Evolutionary conservation across 2,329 filamentous ascomycete species (phyloP).

Genomic region (Aspergillus japonicus): DNA sequence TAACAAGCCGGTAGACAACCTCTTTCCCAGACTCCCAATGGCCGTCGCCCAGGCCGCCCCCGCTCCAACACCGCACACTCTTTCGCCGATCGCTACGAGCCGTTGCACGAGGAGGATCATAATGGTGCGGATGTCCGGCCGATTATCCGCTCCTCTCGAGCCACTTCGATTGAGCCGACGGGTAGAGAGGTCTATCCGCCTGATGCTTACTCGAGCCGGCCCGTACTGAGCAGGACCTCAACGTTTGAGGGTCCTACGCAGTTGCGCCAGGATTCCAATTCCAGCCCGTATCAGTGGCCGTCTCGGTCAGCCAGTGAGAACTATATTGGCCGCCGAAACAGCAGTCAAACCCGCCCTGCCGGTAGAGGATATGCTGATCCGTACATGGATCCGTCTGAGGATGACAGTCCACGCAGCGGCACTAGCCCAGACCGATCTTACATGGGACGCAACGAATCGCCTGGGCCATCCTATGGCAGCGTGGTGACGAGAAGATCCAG

Average conservation of each 20-base stretch:
- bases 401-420: conserved; percentile 49
- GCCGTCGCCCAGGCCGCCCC: conserved; percentile 51
- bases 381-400: conserved; percentile 50
- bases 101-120: conserved; percentile 56
- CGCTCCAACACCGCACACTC: conserved; percentile 65
- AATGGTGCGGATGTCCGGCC: conserved; percentile 51
- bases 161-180: conserved; percentile 35
- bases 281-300: conserved; percentile 47
- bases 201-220: conserved; percentile 46
- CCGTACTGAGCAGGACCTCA: conserved; percentile 50
- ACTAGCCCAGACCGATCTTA: conserved; percentile 51
- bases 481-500: conserved; percentile 53
- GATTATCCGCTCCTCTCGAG: conserved; percentile 50
- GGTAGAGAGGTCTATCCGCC: conserved; percentile 43
- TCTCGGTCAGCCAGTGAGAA: conserved; percentile 57
- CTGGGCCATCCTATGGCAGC: conserved; percentile 54
- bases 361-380: conserved; percentile 47
- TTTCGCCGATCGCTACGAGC: conserved; percentile 59
- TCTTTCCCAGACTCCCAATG: conserved; percentile 26
- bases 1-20: conserved; percentile 23
- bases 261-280: conserved; percentile 53
- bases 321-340: conserved; percentile 47
- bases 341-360: conserved; percentile 47
- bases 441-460: conserved; percentile 53
- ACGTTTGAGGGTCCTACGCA: conserved; percentile 61